Base-by-base conservation (phyloP, 495 filamentous ascomycete species). In the Penicillium fimorum region DNA sequence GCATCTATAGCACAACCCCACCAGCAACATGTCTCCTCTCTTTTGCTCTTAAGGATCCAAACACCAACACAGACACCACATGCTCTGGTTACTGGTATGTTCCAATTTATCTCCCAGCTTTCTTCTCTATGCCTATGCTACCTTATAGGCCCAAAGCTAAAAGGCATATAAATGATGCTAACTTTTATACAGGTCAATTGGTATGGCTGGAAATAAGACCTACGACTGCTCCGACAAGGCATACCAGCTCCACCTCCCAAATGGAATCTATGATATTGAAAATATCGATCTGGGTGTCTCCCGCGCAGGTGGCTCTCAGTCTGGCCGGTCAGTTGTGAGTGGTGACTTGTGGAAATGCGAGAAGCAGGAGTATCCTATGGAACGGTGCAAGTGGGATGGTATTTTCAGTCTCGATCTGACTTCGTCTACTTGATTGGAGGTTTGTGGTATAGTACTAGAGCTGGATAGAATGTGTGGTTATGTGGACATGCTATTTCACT, bases 1-100 rank as follows among this genome's bases (percentile, higher is more conserved):
- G 15, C 8, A 50, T 60, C 15, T 60, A 58, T 44, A 17, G 17
- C 6, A 43, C 62, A 8, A 47, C 17, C 7, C 20, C 25, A 8
- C 63, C 63, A 25, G 38, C 44, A n/a, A 60, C 40, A 3, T 25
- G 47, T 15, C 7, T 53, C 1, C 32, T 63, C 17, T 18, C 5
- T 4, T 58, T 66, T 40, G n/a, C 40, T 3, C n/a, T 66, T n/a
- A 66, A 45, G 5, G 63, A 66, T 8, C 63, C 63, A 7, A 66
- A 63, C 48, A 55, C 46, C 0, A 52, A 52, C 8, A 27, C 54
- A 10, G 38, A 52, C 4, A 58, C 56, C 15, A 27, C 30, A 18
- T 66, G 63, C 30, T 33, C 50, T 25, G 54, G 50, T 17, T 27
- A 30, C 38, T 66, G 63, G 63, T 66, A 56, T 22, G 63, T 53